Conservation (phyloP, 208 protist species). For the Leishmania aethiopica region DNA sequence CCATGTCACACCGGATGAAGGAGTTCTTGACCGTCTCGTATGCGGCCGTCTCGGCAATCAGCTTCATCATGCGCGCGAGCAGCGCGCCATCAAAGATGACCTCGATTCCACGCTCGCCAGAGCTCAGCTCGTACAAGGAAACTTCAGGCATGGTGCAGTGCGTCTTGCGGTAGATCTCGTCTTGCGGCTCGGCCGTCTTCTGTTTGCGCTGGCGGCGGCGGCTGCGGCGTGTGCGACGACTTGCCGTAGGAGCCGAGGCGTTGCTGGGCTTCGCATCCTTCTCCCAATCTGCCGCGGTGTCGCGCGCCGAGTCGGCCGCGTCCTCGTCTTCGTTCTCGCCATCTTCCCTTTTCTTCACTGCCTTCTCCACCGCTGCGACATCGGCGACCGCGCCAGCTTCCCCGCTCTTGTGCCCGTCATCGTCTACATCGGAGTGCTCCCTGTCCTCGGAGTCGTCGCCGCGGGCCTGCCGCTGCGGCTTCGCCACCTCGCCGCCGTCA, state of each 20-base stretch:
- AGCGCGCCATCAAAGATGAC: constrained; percentile 63
- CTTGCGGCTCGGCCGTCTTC: constrained; percentile 39
- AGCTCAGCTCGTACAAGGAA: constrained; percentile 42
- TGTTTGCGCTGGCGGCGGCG: constrained; percentile 44
- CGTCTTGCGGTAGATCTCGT: constrained; percentile 63
- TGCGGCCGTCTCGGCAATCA: constrained; percentile 68
- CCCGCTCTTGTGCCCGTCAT: constrained; percentile 1
- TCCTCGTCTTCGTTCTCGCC: constrained; percentile 12
- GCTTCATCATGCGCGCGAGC: constrained; percentile 73
- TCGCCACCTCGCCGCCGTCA: background rate
- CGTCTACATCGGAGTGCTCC: constrained; percentile 18
- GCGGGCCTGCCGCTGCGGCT: background rate
- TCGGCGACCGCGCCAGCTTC: background rate
- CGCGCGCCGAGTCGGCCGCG: constrained; percentile 6
- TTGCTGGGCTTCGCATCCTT: constrained; percentile 18
- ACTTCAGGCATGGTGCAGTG: constrained; percentile 34
- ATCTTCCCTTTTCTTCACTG: background rate
- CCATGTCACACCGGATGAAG: constrained; percentile 77
- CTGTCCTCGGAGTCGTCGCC: constrained; percentile 12
- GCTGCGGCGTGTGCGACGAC: constrained; percentile 40
- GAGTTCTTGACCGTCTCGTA: constrained; percentile 74
- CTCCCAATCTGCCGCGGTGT: constrained; percentile 10
- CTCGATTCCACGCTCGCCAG: constrained; percentile 64
- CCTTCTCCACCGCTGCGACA: background rate
- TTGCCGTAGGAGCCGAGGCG: constrained; percentile 13